Evolutionary conservation across 352 stramenopile genomes (phyloP).

Genomic region (Thalassiosira oceanica): DNA sequence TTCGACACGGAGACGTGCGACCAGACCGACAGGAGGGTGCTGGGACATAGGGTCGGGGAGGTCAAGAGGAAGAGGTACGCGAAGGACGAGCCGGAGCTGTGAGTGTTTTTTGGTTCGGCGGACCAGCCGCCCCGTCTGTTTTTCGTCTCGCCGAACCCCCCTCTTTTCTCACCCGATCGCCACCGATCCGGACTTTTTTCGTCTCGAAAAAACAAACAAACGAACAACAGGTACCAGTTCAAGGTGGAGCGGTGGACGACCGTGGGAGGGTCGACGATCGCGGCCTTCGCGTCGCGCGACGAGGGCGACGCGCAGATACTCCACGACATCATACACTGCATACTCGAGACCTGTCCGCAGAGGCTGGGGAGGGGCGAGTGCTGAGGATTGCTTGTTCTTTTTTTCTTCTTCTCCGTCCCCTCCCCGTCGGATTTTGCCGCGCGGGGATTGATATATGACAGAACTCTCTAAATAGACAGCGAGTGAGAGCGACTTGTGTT

Average conservation of each 20-base stretch:
- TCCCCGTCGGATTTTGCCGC: too few relatives aligned
- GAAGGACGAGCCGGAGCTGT: constrained; percentile 53
- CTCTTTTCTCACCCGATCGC: not conserved
- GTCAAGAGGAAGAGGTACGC: constrained; percentile 54
- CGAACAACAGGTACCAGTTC: constrained; percentile 63
- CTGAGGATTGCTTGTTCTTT: too few relatives aligned
- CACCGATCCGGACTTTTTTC: too few relatives aligned
- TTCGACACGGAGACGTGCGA: constrained; percentile 37
- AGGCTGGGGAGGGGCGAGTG: too few relatives aligned
- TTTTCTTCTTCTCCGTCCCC: too few relatives aligned
- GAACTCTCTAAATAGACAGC: too few relatives aligned
- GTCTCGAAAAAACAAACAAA: too few relatives aligned
- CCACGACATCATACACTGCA: constrained; percentile 37
- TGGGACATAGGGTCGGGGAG: constrained; percentile 46
- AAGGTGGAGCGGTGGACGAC: constrained; percentile 78
- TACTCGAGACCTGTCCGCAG: constrained; percentile 44
- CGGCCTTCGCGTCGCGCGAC: constrained; percentile 68
- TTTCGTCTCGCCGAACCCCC: constrained; percentile 9
- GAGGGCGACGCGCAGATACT: constrained; percentile 39
- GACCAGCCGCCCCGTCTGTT: not conserved
- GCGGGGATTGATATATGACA: too few relatives aligned
- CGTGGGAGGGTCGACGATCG: constrained; percentile 67
- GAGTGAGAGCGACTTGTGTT: too few relatives aligned
- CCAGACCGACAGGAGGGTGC: constrained; percentile 1
- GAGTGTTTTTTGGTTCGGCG: constrained; percentile 28